Evolutionary conservation across 306 rosid genomes (phyloP).

Genomic region (Nissolia schottii): DNA sequence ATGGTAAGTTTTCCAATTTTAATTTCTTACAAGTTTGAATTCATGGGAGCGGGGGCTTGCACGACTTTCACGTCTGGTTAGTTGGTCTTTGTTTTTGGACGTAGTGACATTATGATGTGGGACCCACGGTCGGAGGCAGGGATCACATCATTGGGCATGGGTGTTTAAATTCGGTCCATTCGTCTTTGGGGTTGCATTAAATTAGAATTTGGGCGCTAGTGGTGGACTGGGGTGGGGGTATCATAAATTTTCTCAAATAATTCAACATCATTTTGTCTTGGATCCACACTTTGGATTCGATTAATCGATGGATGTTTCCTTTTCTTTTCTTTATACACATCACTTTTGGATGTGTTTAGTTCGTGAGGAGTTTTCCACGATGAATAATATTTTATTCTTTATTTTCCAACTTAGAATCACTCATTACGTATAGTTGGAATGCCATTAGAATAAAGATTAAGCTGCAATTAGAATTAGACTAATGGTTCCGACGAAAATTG

Average conservation of each 20-base stretch:
- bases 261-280: not conserved
- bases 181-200: constrained; percentile 17
- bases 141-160: constrained; percentile 16
- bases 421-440: too few relatives aligned
- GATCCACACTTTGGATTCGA: not conserved
- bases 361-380: too few relatives aligned
- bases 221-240: too few relatives aligned
- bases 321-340: too few relatives aligned
- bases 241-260: not conserved
- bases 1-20: not conserved
- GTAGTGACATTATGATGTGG: constrained; percentile 19
- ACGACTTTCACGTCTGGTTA: not conserved
- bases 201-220: not conserved
- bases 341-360: too few relatives aligned
- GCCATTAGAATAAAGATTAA: not conserved
- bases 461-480: not conserved
- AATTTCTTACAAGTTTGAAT: not conserved
- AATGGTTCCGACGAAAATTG: not conserved
- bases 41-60: constrained; percentile 4
- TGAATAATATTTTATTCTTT: too few relatives aligned
- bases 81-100: not conserved
- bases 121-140: constrained; percentile 28
- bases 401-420: too few relatives aligned
- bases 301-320: not conserved
- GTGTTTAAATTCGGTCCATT: constrained; percentile 31